Evolutionary conservation across 345 rosid genomes (phyloP), one percentile per base, ranked within the genome.

Genomic region (Citrus trifoliata): DNA sequence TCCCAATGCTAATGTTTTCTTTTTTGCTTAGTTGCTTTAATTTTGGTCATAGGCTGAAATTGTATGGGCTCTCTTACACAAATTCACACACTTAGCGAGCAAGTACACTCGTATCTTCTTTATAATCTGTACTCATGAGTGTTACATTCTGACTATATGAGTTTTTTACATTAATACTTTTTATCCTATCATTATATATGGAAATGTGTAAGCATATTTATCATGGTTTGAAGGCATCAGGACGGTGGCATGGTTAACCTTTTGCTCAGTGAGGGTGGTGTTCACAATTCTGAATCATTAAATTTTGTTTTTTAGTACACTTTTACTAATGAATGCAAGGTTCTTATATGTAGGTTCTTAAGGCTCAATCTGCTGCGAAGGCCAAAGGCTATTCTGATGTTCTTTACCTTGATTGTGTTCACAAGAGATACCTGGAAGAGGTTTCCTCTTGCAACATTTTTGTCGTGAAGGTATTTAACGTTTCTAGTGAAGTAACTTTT

Each of bases 381-480:
- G 95, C 89, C 78, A 81, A 82, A 71, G 99, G 98, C 80, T 96
- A 87, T 81, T 91, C 97, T 66, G 98, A 96, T 84, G 98, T 96
- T 64, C 88, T 96, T 22, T 96, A 94, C 84, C 95, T 96, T 22
- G 99, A 96, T 78, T 91, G 97, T 86, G 91, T 89, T 48, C 84
- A 96, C 79, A 96, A 88, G 78, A 88, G 86, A 77, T 96, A 91
- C 84, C 81, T 95, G 58, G 98, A 95, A 80, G 98, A 92, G 86
- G 98, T 93, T 76, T 96, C 98, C 21, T 90, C 97, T n/a, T 96
- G 97, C 92, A 95, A 94, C 76, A 90, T 93, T 76, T 94, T 94
- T 80, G 84, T 92, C 82, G 92, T 91, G 73, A 95, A 92, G 91
- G 94, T 92, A 90, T 55, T 66, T 28, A 77, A 59, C 18, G 21